phyloP scores from a whole-genome alignment of 2,329 filamentous ascomycete genomes.

The Xylariomycetidae sp. region DNA sequence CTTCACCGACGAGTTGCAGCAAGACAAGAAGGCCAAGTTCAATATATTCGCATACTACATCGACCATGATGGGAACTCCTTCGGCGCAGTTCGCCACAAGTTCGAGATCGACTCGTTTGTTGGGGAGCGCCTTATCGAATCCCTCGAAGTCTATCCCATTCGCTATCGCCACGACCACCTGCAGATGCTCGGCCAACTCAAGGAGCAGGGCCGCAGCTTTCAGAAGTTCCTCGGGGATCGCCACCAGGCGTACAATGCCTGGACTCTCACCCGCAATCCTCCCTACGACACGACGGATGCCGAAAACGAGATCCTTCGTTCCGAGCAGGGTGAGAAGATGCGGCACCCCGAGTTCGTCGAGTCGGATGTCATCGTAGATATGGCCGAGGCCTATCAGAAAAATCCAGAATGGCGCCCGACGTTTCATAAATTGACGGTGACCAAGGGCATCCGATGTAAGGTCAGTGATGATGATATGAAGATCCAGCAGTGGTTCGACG shows the following conservation, averaged over 20 bases:
- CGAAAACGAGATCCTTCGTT: constrained; percentile 27
- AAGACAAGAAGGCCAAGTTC: constrained; percentile 27
- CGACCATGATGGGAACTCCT: constrained; percentile 35
- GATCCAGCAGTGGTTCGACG: constrained; percentile 34
- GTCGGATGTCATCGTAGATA: constrained; percentile 38
- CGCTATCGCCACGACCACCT: constrained; percentile 32
- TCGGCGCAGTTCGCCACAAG: constrained; percentile 32
- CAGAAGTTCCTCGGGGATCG: constrained; percentile 28
- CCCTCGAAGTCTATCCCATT: constrained; percentile 34
- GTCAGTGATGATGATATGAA: constrained; percentile 30
- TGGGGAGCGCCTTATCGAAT: constrained; percentile 33
- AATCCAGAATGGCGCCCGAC: constrained; percentile 33
- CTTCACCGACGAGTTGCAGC: constrained; percentile 28
- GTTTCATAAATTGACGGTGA: constrained; percentile 23
- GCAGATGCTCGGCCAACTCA: constrained; percentile 28
- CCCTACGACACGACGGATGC: constrained; percentile 20
- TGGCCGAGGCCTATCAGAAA: constrained; percentile 35
- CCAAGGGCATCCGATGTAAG: constrained; percentile 27
- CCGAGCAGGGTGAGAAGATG: constrained; percentile 26
- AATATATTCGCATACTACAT: constrained; percentile 36
- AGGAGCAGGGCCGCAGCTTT: constrained; percentile 29
- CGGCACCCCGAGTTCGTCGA: constrained; percentile 35
- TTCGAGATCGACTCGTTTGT: constrained; percentile 33
- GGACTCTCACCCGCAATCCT: constrained; percentile 36
- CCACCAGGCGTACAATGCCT: constrained; percentile 37